phyloP scores from a whole-genome alignment of 2,329 filamentous ascomycete genomes.

The Calonectria hawksworthii region DNA sequence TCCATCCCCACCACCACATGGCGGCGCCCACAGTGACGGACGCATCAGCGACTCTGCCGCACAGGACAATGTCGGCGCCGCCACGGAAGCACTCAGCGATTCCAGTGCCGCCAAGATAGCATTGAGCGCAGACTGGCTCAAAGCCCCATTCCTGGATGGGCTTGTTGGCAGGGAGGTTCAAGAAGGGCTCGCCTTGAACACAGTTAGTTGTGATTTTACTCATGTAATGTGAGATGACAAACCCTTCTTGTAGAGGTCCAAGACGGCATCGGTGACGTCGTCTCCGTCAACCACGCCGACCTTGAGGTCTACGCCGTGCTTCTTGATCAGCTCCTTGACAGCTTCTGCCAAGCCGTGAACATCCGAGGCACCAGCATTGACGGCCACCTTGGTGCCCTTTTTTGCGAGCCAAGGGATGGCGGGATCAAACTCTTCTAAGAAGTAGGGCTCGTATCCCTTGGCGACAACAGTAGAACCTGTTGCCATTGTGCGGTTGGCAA shows the following conservation, averaged over 20 bases:
- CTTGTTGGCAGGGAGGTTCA: slow-evolving; percentile 41
- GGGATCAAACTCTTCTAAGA: slow-evolving; percentile 49
- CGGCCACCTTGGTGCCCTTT: slow-evolving; percentile 51
- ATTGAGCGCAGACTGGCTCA: slow-evolving; percentile 48
- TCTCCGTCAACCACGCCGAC: slow-evolving; percentile 53
- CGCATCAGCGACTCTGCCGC: slow-evolving; percentile 61
- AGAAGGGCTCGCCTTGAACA: slow-evolving; percentile 34
- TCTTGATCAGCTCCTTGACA: slow-evolving; percentile 43
- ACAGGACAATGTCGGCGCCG: slow-evolving; percentile 62
- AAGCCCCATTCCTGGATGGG: slow-evolving; percentile 45
- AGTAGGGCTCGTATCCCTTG: slow-evolving; percentile 59
- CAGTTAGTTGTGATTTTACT: background rate
- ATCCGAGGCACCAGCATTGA: slow-evolving; percentile 54
- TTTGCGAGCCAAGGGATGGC: slow-evolving; percentile 47
- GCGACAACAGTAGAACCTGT: slow-evolving; percentile 44
- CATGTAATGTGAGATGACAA: no score
- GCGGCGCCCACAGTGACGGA: slow-evolving; percentile 67
- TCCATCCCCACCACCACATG: slow-evolving; percentile 68
- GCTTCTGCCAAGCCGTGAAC: slow-evolving; percentile 41
- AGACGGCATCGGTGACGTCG: slow-evolving; percentile 47
- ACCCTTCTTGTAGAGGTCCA: slow-evolving; percentile 44
- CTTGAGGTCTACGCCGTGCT: slow-evolving; percentile 50
- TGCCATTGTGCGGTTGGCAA: slow-evolving; percentile 40
- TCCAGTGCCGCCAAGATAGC: slow-evolving; percentile 63
- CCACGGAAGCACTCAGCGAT: slow-evolving; percentile 56